phyloP scores from a whole-genome alignment of 768 basidiomycete genomes.

The Mycena chlorophos region DNA sequence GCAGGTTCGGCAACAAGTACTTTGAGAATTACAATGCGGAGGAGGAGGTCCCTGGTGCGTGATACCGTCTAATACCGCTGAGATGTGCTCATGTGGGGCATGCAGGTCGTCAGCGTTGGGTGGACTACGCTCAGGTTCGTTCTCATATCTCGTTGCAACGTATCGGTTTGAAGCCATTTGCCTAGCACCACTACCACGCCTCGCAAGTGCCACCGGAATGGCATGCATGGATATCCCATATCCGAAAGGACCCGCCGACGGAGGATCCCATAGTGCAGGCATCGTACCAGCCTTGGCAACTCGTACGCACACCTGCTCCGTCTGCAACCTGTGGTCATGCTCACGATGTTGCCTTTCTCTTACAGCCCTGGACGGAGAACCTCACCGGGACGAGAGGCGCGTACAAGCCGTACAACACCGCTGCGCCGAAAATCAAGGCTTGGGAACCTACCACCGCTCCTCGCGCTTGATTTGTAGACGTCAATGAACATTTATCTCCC shows the following conservation, averaged over 20 bases:
- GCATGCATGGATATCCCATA: constrained; percentile 95
- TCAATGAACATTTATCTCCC: constrained; percentile 14
- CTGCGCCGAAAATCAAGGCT: constrained; percentile 71
- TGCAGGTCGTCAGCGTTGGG: constrained; percentile 93
- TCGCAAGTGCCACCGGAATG: constrained; percentile 94
- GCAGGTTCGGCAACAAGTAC: constrained; percentile 90
- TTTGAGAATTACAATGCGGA: constrained; percentile 87
- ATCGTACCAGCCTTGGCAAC: constrained; percentile 76
- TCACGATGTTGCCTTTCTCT: neutral
- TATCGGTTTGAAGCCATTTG: constrained; percentile 1
- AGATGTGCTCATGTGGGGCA: constrained; percentile 3
- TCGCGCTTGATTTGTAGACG: constrained; percentile 38
- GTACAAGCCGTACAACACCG: constrained; percentile 87
- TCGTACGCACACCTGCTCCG: constrained; percentile 52
- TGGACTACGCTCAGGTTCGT: constrained; percentile 84
- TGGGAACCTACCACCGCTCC: constrained; percentile 77
- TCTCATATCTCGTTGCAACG: neutral
- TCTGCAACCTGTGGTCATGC: neutral
- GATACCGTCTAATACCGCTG: neutral
- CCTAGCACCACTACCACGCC: constrained; percentile 83
- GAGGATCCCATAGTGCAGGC: constrained; percentile 73
- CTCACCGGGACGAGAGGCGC: constrained; percentile 92
- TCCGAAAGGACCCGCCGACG: constrained; percentile 78
- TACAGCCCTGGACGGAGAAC: constrained; percentile 82
- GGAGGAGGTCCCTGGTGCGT: constrained; percentile 82